A percentile compares a stretch with the other conserved stretches of the same genome.
Conservation (phyloP, 75 land plant species). For the Chamaecyparis obtusa region DNA sequence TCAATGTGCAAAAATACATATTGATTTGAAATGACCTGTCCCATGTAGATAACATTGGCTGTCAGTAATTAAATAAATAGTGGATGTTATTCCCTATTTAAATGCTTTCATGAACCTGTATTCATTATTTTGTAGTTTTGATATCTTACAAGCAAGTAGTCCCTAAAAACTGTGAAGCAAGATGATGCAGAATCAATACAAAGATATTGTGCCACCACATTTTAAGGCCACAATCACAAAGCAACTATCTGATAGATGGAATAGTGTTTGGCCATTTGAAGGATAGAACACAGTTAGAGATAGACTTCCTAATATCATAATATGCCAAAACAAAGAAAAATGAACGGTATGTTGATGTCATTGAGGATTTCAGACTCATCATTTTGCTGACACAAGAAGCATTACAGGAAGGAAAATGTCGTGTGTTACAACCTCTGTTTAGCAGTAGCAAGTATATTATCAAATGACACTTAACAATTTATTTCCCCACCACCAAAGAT, state of each 20-base stretch:
- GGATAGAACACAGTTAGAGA: neutral
- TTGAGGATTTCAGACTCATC: neutral
- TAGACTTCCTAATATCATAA: neutral
- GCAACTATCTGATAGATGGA: neutral
- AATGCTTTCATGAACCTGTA: neutral
- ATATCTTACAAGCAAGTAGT: neutral
- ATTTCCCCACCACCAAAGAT: neutral
- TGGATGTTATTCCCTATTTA: neutral
- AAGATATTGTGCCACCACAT: neutral
- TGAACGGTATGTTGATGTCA: neutral
- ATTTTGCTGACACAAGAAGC: neutral
- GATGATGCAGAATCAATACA: neutral
- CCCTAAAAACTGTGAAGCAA: neutral
- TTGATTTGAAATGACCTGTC: neutral
- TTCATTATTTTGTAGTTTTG: neutral
- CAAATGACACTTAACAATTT: neutral
- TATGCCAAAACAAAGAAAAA: neutral
- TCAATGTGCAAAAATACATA: neutral
- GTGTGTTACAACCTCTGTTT: neutral
- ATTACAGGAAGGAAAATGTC: neutral
- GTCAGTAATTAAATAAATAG: neutral
- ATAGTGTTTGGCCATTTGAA: neutral
- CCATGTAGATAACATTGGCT: neutral
- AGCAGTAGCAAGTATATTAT: neutral
- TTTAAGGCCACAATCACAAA: neutral